Evolutionary conservation across 2,329 filamentous ascomycete species (phyloP), one percentile per base, ranked within the genome.

Genomic region (Venturiaceae sp.): DNA sequence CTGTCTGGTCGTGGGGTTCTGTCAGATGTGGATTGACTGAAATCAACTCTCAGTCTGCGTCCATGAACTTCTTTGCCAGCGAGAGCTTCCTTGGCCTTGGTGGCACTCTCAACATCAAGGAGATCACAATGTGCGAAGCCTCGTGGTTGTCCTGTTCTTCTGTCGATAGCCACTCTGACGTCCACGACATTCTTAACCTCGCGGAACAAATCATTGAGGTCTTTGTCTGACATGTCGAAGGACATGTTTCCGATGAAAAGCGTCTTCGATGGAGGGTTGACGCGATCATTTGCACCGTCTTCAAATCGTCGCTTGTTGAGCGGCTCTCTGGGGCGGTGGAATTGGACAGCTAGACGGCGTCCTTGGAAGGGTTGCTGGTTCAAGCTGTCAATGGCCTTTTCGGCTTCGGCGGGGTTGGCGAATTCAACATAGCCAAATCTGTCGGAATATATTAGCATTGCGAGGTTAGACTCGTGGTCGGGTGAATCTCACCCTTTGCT

Each of bases 111-210:
- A 39, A 85, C 69, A 64, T 88, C 83, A 46, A 80, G 67, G 71
- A 95, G 95, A 68, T 95, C 89, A 53, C 86, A 87, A 69, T 95
- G 90, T 21, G 86, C 88, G 69, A 94, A 95, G 62, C 91, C 91
- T 69, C 88, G 81, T 37, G 88, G 87, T 74, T 88, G 86, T 50
- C 90, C 90, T 6, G 88, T 91, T 63, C 84, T 80, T 65, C 88
- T 83, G 73, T 95, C 90, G 65, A 94, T 87, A 55, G 90, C 87
- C 58, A 95, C 86, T 61, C 91, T 84, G 53, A 95, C 84, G 66
- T 92, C 88, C 57, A 80, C 74, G 53, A 92, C 80, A 69, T 88
- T 86, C 54, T 80, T 75, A 60, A 95, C 77, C 26, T 83, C 80
- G 60, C 80, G 77, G 80, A 95, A 92, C 28, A 95, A 73, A 57